Evolutionary conservation across 306 rosid species (phyloP).

Genomic region (Quercus aquifolioides): DNA sequence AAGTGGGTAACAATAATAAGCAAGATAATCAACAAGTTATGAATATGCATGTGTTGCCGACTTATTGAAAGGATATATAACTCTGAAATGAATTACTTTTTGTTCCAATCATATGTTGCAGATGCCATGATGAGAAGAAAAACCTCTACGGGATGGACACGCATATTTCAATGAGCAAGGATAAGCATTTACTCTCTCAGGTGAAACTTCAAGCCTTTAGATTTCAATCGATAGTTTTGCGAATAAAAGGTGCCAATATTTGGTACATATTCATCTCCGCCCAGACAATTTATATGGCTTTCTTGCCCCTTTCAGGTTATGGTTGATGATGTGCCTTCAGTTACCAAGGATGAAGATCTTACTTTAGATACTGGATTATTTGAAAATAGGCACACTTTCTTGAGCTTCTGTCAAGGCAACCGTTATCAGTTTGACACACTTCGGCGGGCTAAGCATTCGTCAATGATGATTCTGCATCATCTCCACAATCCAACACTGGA

Average conservation of each 20-base stretch:
- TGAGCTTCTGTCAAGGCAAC: slow-evolving; percentile 46
- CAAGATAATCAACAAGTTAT: no score
- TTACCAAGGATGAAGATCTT: slow-evolving; percentile 45
- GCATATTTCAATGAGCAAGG: slow-evolving; percentile 38
- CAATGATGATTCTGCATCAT: slow-evolving; percentile 53
- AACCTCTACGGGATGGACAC: slow-evolving; percentile 8
- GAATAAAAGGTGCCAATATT: neutral
- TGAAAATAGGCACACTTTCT: slow-evolving; percentile 34
- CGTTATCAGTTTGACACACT: slow-evolving; percentile 57
- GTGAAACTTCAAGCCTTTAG: slow-evolving; percentile 19
- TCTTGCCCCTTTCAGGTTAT: slow-evolving; percentile 29
- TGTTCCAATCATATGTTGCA: slow-evolving; percentile 6
- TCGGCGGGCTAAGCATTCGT: slow-evolving; percentile 64
- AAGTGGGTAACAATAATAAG: no score
- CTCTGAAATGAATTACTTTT: neutral
- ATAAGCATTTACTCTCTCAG: slow-evolving; percentile 40
- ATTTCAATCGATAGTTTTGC: neutral
- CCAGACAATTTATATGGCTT: neutral
- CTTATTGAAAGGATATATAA: no score
- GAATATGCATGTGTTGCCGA: no score
- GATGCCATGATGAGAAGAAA: slow-evolving; percentile 22
- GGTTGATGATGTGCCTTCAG: slow-evolving; percentile 25
- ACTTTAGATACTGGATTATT: slow-evolving; percentile 34
- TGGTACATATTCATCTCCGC: neutral
- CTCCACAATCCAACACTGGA: slow-evolving; percentile 19